Evolutionary conservation across 192 early-diverging fungal genomes (phyloP).

Genomic region (Gamsiella multidivaricata): DNA sequence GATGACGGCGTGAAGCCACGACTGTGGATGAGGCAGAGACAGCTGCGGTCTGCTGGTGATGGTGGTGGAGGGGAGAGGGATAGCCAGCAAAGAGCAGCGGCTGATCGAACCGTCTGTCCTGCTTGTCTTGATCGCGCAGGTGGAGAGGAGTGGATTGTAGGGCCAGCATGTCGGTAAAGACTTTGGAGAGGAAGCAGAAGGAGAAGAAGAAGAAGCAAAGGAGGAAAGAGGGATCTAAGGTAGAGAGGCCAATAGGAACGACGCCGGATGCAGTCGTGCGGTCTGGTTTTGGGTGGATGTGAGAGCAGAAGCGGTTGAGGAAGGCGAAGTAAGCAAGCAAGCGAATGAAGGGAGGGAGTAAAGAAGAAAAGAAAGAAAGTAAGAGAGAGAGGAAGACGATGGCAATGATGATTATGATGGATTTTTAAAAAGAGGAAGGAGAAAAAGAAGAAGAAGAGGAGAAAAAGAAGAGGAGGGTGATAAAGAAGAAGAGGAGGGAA

Average conservation of each 20-base stretch:
- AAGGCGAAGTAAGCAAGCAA: background rate
- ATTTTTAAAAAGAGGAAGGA: background rate
- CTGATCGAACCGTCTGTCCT: conserved; percentile 48
- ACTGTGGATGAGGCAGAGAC: conserved; percentile 1
- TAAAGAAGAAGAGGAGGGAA: background rate
- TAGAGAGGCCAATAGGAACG: too few relatives aligned
- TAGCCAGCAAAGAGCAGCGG: conserved; percentile 28
- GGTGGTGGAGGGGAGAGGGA: conserved; percentile 2
- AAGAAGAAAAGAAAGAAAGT: conserved; percentile 11
- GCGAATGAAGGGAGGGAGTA: background rate
- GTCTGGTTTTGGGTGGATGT: too few relatives aligned
- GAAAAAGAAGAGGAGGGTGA: background rate
- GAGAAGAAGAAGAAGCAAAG: background rate
- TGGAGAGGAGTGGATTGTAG: conserved; percentile 52
- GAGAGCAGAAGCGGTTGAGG: conserved; percentile 1
- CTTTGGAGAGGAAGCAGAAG: background rate
- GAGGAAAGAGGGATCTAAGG: background rate
- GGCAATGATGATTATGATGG: background rate
- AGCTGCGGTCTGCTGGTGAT: conserved; percentile 1
- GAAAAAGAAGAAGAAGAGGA: background rate
- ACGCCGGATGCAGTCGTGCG: too few relatives aligned
- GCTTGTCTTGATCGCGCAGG: conserved; percentile 51
- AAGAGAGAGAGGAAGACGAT: background rate
- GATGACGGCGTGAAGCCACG: background rate
- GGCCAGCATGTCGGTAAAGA: conserved; percentile 33